Conservation (phyloP, 2,329 filamentous ascomycete species). For the Cladosporium oxysporum region DNA sequence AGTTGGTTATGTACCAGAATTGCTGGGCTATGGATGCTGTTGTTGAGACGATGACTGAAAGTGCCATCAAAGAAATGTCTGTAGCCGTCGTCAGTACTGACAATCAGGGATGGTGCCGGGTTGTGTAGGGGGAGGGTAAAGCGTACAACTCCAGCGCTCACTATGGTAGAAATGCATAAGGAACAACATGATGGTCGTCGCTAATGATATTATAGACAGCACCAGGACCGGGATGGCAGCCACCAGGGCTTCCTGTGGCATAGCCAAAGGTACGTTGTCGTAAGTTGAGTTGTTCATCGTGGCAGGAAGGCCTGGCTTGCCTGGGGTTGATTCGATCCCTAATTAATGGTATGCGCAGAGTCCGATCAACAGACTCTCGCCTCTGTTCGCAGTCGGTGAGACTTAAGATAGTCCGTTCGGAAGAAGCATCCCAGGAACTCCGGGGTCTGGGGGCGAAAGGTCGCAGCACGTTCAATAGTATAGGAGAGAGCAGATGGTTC, state of each 20-base stretch:
- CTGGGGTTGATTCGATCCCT: neutral
- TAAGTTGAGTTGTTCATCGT: neutral
- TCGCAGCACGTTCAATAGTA: neutral
- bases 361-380: neutral
- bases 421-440: neutral
- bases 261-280: neutral
- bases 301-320: neutral
- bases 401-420: neutral
- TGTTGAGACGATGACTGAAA: constrained; percentile 22
- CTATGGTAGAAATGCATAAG: constrained; percentile 20
- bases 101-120: neutral
- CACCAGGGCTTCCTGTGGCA: neutral
- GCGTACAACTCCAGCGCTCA: constrained; percentile 20
- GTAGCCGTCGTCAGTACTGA: neutral
- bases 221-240: constrained; percentile 21
- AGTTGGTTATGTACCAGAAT: constrained; percentile 23
- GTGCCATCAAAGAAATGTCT: constrained; percentile 26
- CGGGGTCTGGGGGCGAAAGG: neutral
- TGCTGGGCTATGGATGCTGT: constrained; percentile 24
- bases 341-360: neutral
- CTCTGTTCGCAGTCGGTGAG: neutral
- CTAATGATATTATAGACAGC: constrained; percentile 24
- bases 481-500: neutral
- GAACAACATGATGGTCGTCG: constrained; percentile 20
- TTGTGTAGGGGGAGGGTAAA: neutral